These are phyloP conservation scores for Colletotrichum sp. DNA, from an alignment of 2,329 filamentous ascomycete species.

Conservation along the genomic window DNA sequence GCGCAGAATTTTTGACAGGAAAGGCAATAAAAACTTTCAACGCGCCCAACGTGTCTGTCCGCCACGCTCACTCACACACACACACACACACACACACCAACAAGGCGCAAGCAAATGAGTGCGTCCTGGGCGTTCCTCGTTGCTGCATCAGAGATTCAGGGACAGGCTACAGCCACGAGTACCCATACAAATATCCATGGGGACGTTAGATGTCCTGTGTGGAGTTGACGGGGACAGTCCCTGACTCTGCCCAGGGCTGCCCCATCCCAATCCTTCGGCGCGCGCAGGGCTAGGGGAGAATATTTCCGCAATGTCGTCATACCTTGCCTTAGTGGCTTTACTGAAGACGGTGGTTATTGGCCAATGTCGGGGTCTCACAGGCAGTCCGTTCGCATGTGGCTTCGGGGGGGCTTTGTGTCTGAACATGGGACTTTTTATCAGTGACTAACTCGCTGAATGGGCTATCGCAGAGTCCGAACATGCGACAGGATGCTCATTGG, in stretches of 20 bases:
- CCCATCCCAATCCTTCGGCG: conserved; percentile 7
- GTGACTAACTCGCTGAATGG: neutral
- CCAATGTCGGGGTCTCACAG: neutral
- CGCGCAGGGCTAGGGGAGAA: conserved; percentile 1
- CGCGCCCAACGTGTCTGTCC: neutral
- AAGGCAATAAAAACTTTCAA: neutral
- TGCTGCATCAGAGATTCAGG: conserved; percentile 9
- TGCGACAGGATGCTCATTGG: neutral
- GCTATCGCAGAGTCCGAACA: neutral
- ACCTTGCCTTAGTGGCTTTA: neutral
- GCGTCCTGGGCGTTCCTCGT: neutral
- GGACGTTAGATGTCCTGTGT: conserved; percentile 6
- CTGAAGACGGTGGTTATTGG: neutral
- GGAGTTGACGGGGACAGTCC: conserved; percentile 17
- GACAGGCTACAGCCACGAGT: neutral
- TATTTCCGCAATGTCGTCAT: conserved; percentile 21
- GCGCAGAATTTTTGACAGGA: neutral
- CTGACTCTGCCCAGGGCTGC: neutral
- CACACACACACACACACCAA: neutral
- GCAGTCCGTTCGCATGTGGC: neutral
- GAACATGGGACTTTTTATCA: neutral
- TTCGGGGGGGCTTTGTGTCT: neutral
- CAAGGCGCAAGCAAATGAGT: neutral
- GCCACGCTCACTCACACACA: neutral
- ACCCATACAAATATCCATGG: neutral